Percentiles rank a stretch among this genome's conserved stretches.
Conservation (phyloP, 2,329 filamentous ascomycete species). For the Monilinia aucupariae region DNA sequence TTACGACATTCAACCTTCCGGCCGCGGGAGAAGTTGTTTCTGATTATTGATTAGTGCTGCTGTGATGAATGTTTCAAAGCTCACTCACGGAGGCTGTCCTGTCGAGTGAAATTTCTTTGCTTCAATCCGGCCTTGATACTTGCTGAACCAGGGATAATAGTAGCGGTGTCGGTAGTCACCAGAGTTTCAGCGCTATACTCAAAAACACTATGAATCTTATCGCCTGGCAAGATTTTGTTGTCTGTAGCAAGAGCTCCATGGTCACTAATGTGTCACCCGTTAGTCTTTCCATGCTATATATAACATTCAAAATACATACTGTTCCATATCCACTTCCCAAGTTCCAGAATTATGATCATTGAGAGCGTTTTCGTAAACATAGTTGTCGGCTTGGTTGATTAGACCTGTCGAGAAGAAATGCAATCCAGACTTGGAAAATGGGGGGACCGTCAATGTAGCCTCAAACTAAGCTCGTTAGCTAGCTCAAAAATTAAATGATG, state of each 20-base stretch:
- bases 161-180: neutral
- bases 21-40: neutral
- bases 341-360: slow-evolving; percentile 23
- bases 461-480: slow-evolving; percentile 19
- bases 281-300: neutral
- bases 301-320: neutral
- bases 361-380: slow-evolving; percentile 25
- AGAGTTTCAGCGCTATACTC: neutral
- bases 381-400: slow-evolving; percentile 19
- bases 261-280: neutral
- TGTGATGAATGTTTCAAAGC: neutral
- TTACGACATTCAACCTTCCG: neutral
- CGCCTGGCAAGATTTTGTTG: slow-evolving; percentile 1
- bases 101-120: neutral
- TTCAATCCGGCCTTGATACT: neutral
- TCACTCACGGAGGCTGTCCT: neutral
- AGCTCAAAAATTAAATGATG: neutral
- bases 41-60: neutral
- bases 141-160: neutral
- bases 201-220: neutral
- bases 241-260: neutral
- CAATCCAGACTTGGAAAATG: slow-evolving; percentile 18
- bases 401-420: slow-evolving; percentile 24
- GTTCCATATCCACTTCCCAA: slow-evolving; percentile 14
- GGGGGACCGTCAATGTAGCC: slow-evolving; percentile 23